Base-by-base conservation (phyloP, 2,329 filamentous ascomycete species). In the Aspergillus novoparasiticus region DNA sequence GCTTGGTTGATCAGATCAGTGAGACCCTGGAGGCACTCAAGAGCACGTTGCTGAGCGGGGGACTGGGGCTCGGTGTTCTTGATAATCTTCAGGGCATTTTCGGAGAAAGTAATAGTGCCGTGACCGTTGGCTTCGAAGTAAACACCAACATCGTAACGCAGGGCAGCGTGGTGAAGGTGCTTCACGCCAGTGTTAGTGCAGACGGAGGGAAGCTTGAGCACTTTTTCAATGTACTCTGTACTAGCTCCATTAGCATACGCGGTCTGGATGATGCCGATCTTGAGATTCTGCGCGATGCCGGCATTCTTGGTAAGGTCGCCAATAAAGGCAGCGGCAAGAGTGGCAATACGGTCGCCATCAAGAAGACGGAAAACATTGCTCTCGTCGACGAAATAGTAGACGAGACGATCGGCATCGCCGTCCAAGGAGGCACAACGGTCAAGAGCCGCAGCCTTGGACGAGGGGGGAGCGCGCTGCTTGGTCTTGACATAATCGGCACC, bases 91-190 rank as follows among this genome's bases (percentile, higher is more conserved):
- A 94, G 83, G 4, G 94, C 94, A 64, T 92, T 89, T 62, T 90
- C 87, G 1, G 92, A 96, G 84, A 99, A 99, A 60, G 98, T 89
- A 41, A 98, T 91, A 11, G 95, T 99, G 68, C 95, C 95, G 79
- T 99, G 95, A 34, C 95, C 95, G 76, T 99, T 99, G 68, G 95
- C 95, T 82, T 99, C 95, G 73, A 99, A 99, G 83, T 99, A 99
- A 58, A 98, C 93, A 62, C 95, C 95, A 60, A 98, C 89, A 73
- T 99, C 95, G 72, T 96, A 97, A 69, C 94, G 92, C 73, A 92
- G 89, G 45, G 95, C 95, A n/a, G 93, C 95, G 75, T 98, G 95
- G 81, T 99, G 95, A 66, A 99, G 86, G 80, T 97, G 92, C 84
- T 99, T 99, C 66, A 99, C 95, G 69, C 95, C 95, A 0, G 95